Evolutionary conservation across 805 yeast species (phyloP), one percentile per base, ranked within the genome.

Genomic region (Candida ulmi): DNA sequence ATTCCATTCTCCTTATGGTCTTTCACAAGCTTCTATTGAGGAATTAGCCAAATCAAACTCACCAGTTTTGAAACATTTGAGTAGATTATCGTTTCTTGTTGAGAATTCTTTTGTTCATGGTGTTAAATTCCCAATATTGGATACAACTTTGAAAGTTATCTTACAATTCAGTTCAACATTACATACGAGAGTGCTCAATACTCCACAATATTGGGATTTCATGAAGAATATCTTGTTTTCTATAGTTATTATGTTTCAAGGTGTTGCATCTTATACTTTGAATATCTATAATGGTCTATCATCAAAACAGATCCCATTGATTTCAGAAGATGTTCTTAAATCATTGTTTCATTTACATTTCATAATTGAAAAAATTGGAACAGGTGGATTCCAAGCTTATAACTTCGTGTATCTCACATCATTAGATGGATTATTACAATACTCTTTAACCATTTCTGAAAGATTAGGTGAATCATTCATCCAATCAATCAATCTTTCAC

Each of bases 381-480:
- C 74, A 18, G 84, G 83, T 5, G 84, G 84, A 3, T 79, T 79
- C 51, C 78, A 76, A 41, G 68, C 75, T 11, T 82, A 77, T 55
- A 78, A 78, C 48, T 81, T 77, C 54, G 75, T 78, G 13, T 75
- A 75, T 46, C 63, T 70, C 32, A 59, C 78, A 5, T 51, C 75
- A 11, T 40, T 75, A 2, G 83, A 77, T 43, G 55, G 61, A 0
- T 52, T 63, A 32, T 50, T 51, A 30, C 67, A 55, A 40, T 48
- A 55, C 32, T 60, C 57, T 36, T 39, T 45, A 33, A 39, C 40
- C 11, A 36, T 51, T 21, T 58, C 62, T 11, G 60, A 62, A 35
- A 28, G 44, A 3, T 42, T 66, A 26, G 55, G 63, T 15, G 38
- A 44, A n/a, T 46, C 48, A 25, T 50, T 69, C 60, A 48, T 62